Evolutionary conservation across 2,329 filamentous ascomycete genomes (phyloP), one percentile per base, ranked within the genome.

Genomic region (Aspergillus sp.): DNA sequence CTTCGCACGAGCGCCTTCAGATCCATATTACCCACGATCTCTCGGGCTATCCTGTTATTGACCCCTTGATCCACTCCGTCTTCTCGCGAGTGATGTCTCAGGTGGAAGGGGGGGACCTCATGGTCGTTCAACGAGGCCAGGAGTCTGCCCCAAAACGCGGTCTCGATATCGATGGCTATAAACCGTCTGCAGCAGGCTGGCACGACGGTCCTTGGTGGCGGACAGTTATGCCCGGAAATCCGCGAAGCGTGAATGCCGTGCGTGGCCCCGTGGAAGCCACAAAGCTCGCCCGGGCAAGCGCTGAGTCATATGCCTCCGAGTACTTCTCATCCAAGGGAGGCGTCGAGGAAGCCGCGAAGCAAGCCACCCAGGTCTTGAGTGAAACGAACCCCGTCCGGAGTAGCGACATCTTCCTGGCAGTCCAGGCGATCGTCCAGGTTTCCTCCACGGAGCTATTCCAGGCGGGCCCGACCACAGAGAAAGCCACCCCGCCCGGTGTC

Each of bases 31-130:
- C 89, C 6, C 91, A 98, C 67, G 91, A 96, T 59, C 75, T 98
- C 26, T 79, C 86, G 46, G 86, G 86, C 47, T 98, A 98, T 58
- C 91, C 91, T 2, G 89, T 86, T 12, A 77, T 98, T 47, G 89
- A 96, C 56, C 86, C 89, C 12, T 74, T 95, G 34, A 85, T 96
- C 49, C 86, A 96, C 63, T 74, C 75, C 36, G 86, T 91, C 42
- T 98, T 98, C 66, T 82, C 82, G 34, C 80, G 86, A 33, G 88
- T 98, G 51, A 98, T 98, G 91, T 76, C 86, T n/a, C 91, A 98
- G 64, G 91, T 98, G 28, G 91, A 98, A 63, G 91, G 91, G 43
- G 91, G 91, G 34, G 91, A 96, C 51, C 71, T 98, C 12, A 72
- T 96, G 33, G 91, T 98, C 34, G 78, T 96, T 39, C 91, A 98